Base-by-base conservation (phyloP, 2,329 filamentous ascomycete species). In the Ophiosphaerella narmari region DNA sequence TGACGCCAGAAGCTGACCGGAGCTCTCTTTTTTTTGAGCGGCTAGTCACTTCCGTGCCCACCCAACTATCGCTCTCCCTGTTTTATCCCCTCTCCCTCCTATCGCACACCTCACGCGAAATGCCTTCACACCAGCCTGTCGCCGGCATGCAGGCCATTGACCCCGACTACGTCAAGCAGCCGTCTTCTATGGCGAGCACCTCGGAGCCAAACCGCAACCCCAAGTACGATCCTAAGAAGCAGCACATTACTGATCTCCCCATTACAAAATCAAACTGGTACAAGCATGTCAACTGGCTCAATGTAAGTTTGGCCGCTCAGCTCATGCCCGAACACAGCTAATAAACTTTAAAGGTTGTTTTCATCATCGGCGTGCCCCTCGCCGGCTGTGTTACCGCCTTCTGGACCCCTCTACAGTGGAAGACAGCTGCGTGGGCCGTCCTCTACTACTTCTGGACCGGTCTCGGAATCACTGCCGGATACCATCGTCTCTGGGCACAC, bases 221-320 rank as follows among this genome's bases (percentile, higher is more conserved):
- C 39, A 78, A 77, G 43, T 81, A 82, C 68, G 78, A 83, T 63
- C 79, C 82, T 43, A 83, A 87, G 79, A 96, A 95, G 78, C 83
- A 87, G 67, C 91, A 96, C 76, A 95, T 96, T 74, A 86, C 90
- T 62, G 91, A 95, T 55, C 82, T 83, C 57, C 88, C 89, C 59
- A 89, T 96, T 60, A 96, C 90, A 55, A 82, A 82, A 76, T 76
- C 80, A 60, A 96, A 96, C 80, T 94, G 90, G 90, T 86, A 92
- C 78, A 87, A 93, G 78, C 91, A 96, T 72, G 83, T 96, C 80
- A 91, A 96, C 82, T 96, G 92, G 91, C 82, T 96, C 63, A 96
- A 96, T 75, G 86, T 90, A 65, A 82, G 68, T 43, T 29, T 43
- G 4, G 5, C 11, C 8, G 5, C 8, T 8, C 2, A 6, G 3